A percentile compares a stretch with the other conserved stretches of the same genome.
Conservation (phyloP, 225 moss, liverwort and hornwort genomes). For the Straminergon stramineum region DNA sequence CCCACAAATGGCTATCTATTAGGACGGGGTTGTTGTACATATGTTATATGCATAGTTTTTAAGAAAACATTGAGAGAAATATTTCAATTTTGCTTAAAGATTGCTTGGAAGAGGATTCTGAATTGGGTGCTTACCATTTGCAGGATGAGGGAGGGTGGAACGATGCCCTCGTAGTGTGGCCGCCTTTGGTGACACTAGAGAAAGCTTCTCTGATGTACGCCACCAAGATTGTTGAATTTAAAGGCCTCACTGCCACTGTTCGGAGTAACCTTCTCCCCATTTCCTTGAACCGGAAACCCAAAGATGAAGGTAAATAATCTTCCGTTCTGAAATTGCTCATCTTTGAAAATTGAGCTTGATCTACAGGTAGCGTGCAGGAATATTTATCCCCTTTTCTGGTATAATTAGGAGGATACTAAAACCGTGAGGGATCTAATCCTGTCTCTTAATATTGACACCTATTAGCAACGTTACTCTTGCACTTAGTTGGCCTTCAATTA, state of each 20-base stretch:
- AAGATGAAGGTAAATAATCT: conserved; percentile 19
- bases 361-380: not conserved
- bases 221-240: conserved; percentile 44
- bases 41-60: no score
- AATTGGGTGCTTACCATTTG: not conserved
- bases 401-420: not conserved
- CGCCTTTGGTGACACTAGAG: conserved; percentile 12
- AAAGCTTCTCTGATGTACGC: conserved; percentile 36
- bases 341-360: not conserved
- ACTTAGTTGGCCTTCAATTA: not conserved
- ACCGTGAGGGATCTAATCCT: not conserved
- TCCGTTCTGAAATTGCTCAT: not conserved
- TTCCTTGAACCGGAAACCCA: conserved; percentile 18
- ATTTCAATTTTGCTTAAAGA: not conserved
- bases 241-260: conserved; percentile 17
- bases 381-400: not conserved
- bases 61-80: not conserved
- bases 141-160: conserved; percentile 30
- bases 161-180: conserved; percentile 32
- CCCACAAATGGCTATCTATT: not conserved
- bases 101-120: not conserved
- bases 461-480: not conserved
- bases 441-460: not conserved
- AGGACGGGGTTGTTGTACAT: not conserved
- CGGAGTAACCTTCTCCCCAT: conserved; percentile 39